Evolutionary conservation across 805 yeast genomes (phyloP).

Genomic region (Candida ipomoeae): DNA sequence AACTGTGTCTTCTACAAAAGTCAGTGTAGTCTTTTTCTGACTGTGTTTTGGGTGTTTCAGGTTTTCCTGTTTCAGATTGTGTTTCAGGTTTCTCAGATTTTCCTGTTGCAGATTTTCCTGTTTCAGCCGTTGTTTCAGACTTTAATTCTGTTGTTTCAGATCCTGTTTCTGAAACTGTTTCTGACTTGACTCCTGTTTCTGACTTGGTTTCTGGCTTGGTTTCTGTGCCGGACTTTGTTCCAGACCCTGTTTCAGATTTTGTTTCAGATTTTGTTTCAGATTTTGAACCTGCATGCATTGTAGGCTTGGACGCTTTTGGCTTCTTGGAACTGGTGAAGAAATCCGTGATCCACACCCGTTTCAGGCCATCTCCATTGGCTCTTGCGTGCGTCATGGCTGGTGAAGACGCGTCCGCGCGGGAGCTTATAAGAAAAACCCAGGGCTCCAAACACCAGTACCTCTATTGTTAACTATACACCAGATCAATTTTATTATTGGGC

Average conservation of each 20-base stretch:
- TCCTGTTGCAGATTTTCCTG: too few species aligned
- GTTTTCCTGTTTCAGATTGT: too few species aligned
- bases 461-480: neutral
- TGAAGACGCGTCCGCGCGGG: conserved; percentile 1
- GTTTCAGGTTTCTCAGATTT: too few species aligned
- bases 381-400: neutral
- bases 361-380: conserved; percentile 1
- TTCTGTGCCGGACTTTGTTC: neutral
- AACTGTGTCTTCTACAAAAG: conserved; percentile 22
- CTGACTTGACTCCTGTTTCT: too few species aligned
- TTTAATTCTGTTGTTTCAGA: too few species aligned
- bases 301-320: neutral
- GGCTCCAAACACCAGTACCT: neutral
- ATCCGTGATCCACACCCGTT: conserved; percentile 16
- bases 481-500: too few species aligned
- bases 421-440: neutral
- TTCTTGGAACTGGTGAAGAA: conserved; percentile 12
- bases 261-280: neutral
- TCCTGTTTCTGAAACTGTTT: too few species aligned
- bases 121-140: too few species aligned
- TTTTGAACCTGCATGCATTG: neutral
- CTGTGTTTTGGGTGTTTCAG: neutral
- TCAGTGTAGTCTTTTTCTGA: neutral
- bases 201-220: too few species aligned
- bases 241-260: neutral